These are phyloP conservation scores for Marasmius oreades DNA, from an alignment of 1,284 basidiomycete species.

Conservation along the genomic window DNA sequence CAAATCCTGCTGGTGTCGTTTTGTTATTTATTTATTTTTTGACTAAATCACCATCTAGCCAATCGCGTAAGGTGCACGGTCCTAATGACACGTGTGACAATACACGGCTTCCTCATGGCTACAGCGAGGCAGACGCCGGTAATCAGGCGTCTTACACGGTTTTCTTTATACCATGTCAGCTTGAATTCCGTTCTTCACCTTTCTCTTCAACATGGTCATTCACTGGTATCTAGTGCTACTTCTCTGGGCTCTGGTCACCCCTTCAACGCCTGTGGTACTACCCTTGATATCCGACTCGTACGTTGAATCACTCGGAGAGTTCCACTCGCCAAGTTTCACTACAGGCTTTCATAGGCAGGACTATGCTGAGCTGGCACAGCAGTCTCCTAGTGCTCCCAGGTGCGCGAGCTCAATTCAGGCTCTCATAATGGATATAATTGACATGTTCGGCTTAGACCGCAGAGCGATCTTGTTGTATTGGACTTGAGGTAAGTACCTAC, in stretches of 20 bases:
- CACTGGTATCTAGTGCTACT: not conserved
- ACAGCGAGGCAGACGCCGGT: not conserved
- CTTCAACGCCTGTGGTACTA: not conserved
- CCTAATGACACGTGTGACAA: not conserved
- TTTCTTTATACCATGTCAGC: not conserved
- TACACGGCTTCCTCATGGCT: not conserved
- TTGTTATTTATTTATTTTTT: not conserved
- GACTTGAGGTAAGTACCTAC: not conserved
- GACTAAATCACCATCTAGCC: too few relatives aligned
- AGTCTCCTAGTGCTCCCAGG: not conserved
- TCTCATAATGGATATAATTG: not conserved
- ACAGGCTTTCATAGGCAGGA: not conserved
- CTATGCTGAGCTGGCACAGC: slow-evolving; percentile 1
- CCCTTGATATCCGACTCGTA: not conserved
- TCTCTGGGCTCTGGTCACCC: not conserved
- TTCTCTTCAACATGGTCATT: not conserved
- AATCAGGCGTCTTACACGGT: not conserved
- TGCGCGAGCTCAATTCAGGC: not conserved
- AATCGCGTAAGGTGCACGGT: too few relatives aligned
- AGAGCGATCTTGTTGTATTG: slow-evolving; percentile 3
- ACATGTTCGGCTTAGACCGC: not conserved
- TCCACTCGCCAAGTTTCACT: not conserved
- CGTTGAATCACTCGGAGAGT: not conserved
- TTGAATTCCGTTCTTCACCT: slow-evolving; percentile 1
- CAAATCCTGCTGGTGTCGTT: not conserved